phyloP scores from a whole-genome alignment of 2,329 filamentous ascomycete species.

The Zasmidium cellare region DNA sequence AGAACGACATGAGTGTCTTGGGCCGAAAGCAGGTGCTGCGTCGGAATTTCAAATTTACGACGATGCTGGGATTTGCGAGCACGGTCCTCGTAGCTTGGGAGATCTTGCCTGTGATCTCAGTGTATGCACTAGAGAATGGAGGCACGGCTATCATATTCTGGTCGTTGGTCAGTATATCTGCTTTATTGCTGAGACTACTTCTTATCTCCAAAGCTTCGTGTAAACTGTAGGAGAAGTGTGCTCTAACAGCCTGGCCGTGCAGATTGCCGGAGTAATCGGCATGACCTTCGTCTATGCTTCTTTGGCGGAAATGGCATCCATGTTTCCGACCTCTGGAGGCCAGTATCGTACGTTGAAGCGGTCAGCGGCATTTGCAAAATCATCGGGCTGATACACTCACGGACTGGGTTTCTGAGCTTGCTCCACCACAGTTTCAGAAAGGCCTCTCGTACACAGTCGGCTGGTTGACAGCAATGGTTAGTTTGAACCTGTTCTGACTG shows the following conservation, averaged over 20 bases:
- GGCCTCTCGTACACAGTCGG: conserved; percentile 46
- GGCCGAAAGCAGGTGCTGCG: not conserved
- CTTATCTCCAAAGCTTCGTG: too few species aligned
- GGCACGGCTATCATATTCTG: not conserved
- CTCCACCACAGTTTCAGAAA: conserved; percentile 40
- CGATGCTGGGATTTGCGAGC: not conserved
- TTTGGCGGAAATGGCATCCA: conserved; percentile 31
- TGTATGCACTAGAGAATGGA: not conserved
- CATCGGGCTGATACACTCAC: too few species aligned
- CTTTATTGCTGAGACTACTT: too few species aligned
- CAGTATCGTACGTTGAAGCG: conserved; percentile 8
- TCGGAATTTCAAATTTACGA: not conserved
- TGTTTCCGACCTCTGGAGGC: conserved; percentile 31
- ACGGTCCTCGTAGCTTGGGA: not conserved
- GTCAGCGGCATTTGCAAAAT: too few species aligned
- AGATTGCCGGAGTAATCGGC: not conserved
- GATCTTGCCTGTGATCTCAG: not conserved
- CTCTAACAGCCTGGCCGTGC: not conserved
- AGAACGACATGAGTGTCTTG: not conserved
- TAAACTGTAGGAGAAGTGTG: too few species aligned
- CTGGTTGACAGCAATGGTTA: conserved; percentile 47
- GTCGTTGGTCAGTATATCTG: not conserved
- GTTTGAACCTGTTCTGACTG: too few species aligned
- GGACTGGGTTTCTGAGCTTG: conserved; percentile 49
- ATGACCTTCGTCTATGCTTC: not conserved